Base-by-base conservation (phyloP, 371 early-diverging fungal species). In the Lichtheimia corymbifera region DNA sequence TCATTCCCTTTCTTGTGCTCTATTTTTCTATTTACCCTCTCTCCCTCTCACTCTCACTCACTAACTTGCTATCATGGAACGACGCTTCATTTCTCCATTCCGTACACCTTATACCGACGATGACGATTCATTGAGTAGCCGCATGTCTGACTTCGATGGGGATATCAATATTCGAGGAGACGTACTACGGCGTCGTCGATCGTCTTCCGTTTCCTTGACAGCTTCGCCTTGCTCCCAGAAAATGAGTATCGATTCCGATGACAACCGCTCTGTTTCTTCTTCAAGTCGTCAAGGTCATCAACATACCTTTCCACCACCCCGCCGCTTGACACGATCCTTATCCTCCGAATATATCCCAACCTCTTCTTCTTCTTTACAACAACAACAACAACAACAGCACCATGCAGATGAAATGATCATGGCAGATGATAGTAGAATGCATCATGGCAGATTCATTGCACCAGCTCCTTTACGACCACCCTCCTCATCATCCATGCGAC, bases 161-260 rank as follows among this genome's bases (percentile, higher is more conserved):
- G 60, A 60, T 18, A 35, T 22, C 3, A 13, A 24, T 0, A 20
- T 9, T 41, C 28, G 24, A 3, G 13, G 45, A 14, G 53, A 60
- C 11, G 20, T 50, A 28, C 52, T 53, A 13, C 45, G 62, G 18
- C 58, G 58, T 4, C 53, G 62, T 18, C 42, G 62, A 52, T 58
- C 61, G 58, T 68, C 68, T 41, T 62, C 65, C 3, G 58, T 56
- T 6, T 65, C 67, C 5, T 45, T 65, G 27, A 53, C 67, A 41
- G 65, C 67, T 47, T 70, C 75, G 17, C 65, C 71, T 17, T 65
- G 66, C 44, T 76, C 76, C 4, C 66, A 73, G 24, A 73, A 73
- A 67, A 74, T 75, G 73, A 69, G 73, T 44, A 57, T 73, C 28
- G 79, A 78, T 44, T 73, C 70, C 40, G 77, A 77, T 55, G 77